phyloP scores from a whole-genome alignment of 306 rosid species.

The Cucurbita moschata region DNA sequence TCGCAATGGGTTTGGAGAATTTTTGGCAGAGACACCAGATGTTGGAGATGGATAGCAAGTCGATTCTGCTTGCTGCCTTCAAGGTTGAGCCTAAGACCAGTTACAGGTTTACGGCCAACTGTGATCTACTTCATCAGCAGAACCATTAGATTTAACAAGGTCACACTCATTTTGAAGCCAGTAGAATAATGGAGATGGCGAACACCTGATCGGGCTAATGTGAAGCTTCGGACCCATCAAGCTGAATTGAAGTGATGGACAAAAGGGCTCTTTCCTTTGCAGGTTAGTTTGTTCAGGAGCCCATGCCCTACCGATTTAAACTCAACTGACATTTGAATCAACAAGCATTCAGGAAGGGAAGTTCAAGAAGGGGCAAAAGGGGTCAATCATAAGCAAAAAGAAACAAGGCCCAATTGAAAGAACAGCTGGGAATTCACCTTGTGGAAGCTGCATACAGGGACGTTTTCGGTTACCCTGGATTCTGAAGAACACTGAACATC shows the following conservation, averaged over 20 bases:
- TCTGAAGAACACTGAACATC: conserved; percentile 42
- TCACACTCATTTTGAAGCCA: background rate
- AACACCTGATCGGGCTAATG: conserved; percentile 87
- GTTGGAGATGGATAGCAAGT: conserved; percentile 81
- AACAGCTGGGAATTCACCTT: conserved; percentile 38
- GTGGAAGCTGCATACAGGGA: conserved; percentile 46
- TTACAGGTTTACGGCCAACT: conserved; percentile 93
- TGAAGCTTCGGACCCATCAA: conserved; percentile 96
- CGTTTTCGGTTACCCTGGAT: conserved; percentile 20
- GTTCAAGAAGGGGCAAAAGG: conserved; percentile 1
- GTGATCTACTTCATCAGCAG: conserved; percentile 31
- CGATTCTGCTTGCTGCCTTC: conserved; percentile 87
- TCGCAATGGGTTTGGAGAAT: conserved; percentile 95
- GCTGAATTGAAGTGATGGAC: conserved; percentile 79
- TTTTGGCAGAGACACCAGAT: conserved; percentile 84
- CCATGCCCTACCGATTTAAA: conserved; percentile 52
- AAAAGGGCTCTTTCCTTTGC: conserved; percentile 89
- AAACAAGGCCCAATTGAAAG: background rate
- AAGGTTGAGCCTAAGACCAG: conserved; percentile 79
- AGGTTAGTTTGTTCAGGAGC: conserved; percentile 78
- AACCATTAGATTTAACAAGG: background rate
- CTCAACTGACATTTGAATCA: background rate
- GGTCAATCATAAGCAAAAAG: background rate
- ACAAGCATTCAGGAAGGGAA: background rate
- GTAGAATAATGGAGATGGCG: conserved; percentile 7